These are phyloP conservation scores for Physocladia obscura DNA, from an alignment of 192 early-diverging fungal species.

Conservation along the genomic window DNA sequence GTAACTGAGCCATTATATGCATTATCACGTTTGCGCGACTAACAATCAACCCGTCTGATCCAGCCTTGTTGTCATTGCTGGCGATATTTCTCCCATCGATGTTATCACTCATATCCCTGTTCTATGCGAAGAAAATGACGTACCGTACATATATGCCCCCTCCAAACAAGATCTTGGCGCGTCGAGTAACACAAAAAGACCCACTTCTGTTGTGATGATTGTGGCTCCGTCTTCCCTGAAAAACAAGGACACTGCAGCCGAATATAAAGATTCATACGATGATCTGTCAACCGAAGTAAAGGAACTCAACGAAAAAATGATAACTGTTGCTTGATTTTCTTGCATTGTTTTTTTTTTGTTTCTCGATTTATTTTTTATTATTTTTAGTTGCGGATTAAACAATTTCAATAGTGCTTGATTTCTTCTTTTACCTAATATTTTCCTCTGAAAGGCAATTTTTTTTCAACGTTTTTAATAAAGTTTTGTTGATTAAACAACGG, in stretches of 20 bases:
- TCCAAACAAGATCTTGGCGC: slow-evolving; percentile 94
- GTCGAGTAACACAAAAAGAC: slow-evolving; percentile 90
- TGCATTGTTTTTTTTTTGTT: no score
- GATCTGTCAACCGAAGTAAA: slow-evolving; percentile 77
- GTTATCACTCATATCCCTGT: slow-evolving; percentile 97
- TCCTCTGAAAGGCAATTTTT: no score
- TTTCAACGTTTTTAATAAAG: no score
- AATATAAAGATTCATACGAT: slow-evolving; percentile 86
- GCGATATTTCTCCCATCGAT: slow-evolving; percentile 95
- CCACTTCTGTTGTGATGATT: slow-evolving; percentile 89
- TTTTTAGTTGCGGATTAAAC: no score
- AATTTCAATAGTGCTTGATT: no score
- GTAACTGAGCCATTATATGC: no score
- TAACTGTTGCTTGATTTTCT: slow-evolving; percentile 54
- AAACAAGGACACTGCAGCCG: slow-evolving; percentile 71
- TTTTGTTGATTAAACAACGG: no score
- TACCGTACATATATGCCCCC: slow-evolving; percentile 95
- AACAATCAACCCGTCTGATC: no score
- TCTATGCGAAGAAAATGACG: slow-evolving; percentile 92
- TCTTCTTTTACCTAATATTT: no score
- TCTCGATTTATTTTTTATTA: no score
- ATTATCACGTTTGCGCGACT: no score
- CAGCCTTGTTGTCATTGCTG: slow-evolving; percentile 89
- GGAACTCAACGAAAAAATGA: slow-evolving; percentile 68
- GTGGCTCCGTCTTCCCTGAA: slow-evolving; percentile 47